phyloP scores from a whole-genome alignment of 176 grass and related monocot species.

The Calamus simplicifolius region DNA sequence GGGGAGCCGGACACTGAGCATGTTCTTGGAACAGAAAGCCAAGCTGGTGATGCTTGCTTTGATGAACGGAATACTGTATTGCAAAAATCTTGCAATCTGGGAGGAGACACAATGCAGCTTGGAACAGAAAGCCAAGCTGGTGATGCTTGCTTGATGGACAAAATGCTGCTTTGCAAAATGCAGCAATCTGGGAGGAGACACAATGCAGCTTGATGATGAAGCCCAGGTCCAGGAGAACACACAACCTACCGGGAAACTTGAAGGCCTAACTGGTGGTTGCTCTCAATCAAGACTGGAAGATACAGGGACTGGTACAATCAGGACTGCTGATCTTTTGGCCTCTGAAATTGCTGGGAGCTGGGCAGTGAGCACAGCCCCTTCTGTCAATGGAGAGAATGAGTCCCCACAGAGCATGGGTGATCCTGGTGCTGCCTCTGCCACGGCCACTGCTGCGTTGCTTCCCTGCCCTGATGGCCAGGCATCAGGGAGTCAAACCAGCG shows the following conservation, averaged over 20 bases:
- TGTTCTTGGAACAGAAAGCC: slow-evolving; percentile 67
- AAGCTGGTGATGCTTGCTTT: slow-evolving; percentile 34
- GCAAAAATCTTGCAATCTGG: slow-evolving; percentile 52
- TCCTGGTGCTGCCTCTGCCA: slow-evolving; percentile 13
- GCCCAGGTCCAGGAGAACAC: slow-evolving; percentile 35
- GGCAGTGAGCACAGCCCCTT: slow-evolving; percentile 66
- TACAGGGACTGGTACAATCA: slow-evolving; percentile 35
- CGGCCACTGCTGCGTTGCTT: slow-evolving; percentile 25
- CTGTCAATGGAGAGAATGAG: slow-evolving; percentile 58
- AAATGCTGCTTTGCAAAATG: slow-evolving; percentile 32
- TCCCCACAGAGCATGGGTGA: slow-evolving; percentile 48
- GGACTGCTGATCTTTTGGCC: slow-evolving; percentile 76
- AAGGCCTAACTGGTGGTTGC: slow-evolving; percentile 11
- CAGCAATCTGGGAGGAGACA: slow-evolving; percentile 56
- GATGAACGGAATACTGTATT: slow-evolving; percentile 29
- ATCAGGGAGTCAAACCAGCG: slow-evolving; percentile 63
- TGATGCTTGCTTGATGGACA: slow-evolving; percentile 31
- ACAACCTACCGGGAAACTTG: slow-evolving; percentile 26
- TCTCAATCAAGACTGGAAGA: slow-evolving; percentile 41
- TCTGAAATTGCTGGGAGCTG: slow-evolving; percentile 92
- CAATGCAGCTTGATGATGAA: slow-evolving; percentile 82
- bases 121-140: slow-evolving; percentile 53
- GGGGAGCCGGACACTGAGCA: slow-evolving; percentile 62
- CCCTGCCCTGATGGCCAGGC: slow-evolving; percentile 44
- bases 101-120: slow-evolving; percentile 70